Conservation (phyloP, 768 basidiomycete genomes). For the Tubosaeta sp. region DNA sequence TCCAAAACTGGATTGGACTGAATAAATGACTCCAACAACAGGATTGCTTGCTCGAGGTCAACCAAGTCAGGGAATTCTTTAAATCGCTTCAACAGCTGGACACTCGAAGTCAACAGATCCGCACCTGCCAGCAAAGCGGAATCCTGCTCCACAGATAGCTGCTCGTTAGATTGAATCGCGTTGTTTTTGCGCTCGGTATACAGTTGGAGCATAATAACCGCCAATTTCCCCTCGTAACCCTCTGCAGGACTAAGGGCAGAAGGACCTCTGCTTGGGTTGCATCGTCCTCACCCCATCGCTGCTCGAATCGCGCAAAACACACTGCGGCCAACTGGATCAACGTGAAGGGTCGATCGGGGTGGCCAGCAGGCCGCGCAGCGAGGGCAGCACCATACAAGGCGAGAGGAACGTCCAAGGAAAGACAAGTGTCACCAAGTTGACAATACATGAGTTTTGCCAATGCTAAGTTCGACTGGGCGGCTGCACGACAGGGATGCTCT, state of each 20-base stretch:
- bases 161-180: not conserved
- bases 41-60: constrained; percentile 5
- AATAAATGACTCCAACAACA: not conserved
- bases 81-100: not conserved
- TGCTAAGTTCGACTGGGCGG: constrained; percentile 4
- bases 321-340: constrained; percentile 1
- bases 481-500: constrained; percentile 6
- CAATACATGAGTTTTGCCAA: not conserved
- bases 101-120: not conserved
- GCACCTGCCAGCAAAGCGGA: not conserved
- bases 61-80: not conserved
- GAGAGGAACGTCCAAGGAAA: not conserved
- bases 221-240: not conserved
- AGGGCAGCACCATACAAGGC: not conserved
- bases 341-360: constrained; percentile 2
- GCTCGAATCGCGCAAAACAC: not conserved
- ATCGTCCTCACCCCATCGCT: not conserved
- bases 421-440: not conserved
- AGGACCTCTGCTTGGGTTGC: not conserved
- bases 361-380: not conserved
- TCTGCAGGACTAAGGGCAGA: not conserved
- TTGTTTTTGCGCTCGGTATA: not conserved
- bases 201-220: not conserved
- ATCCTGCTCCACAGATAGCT: not conserved
- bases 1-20: not conserved